Conservation (phyloP, 2,329 filamentous ascomycete genomes). For the Alternaria hordeiaustralica region DNA sequence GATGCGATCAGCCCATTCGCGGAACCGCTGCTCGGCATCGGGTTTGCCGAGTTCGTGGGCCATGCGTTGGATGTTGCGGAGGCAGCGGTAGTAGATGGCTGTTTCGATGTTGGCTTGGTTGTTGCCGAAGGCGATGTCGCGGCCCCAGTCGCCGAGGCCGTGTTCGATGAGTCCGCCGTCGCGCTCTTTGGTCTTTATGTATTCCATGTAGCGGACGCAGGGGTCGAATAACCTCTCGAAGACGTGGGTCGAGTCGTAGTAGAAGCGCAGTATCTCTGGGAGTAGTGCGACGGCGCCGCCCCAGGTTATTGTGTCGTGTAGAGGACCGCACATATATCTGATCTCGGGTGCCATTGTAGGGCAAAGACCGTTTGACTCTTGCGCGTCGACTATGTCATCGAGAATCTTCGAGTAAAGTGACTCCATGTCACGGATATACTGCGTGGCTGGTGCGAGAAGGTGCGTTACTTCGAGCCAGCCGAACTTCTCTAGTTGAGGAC, state of each 20-base stretch:
- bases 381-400: conserved; percentile 56
- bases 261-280: conserved; percentile 47
- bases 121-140: conserved; percentile 53
- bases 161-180: conserved; percentile 53
- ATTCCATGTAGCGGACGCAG: conserved; percentile 52
- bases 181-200: conserved; percentile 50
- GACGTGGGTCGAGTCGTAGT: conserved; percentile 50
- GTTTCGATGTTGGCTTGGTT: conserved; percentile 56
- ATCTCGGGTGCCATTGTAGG: conserved; percentile 58
- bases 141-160: conserved; percentile 54
- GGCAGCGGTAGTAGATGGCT: conserved; percentile 52
- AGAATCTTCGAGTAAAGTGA: conserved; percentile 56
- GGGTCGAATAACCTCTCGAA: conserved; percentile 49
- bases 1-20: conserved; percentile 31
- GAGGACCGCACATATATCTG: conserved; percentile 57
- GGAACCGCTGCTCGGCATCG: conserved; percentile 19
- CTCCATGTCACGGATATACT: conserved; percentile 53
- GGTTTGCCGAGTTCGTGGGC: conserved; percentile 26
- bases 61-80: conserved; percentile 43
- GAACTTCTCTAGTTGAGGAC: conserved; percentile 51
- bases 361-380: conserved; percentile 54
- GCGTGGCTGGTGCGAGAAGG: conserved; percentile 50
- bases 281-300: conserved; percentile 48
- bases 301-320: conserved; percentile 57
- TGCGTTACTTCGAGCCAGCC: conserved; percentile 58